A percentile compares a stretch with the other conserved stretches of the same genome.
These are phyloP conservation scores for Poa annua DNA, from an alignment of 176 grass and related monocot species.

Conservation along the genomic window DNA sequence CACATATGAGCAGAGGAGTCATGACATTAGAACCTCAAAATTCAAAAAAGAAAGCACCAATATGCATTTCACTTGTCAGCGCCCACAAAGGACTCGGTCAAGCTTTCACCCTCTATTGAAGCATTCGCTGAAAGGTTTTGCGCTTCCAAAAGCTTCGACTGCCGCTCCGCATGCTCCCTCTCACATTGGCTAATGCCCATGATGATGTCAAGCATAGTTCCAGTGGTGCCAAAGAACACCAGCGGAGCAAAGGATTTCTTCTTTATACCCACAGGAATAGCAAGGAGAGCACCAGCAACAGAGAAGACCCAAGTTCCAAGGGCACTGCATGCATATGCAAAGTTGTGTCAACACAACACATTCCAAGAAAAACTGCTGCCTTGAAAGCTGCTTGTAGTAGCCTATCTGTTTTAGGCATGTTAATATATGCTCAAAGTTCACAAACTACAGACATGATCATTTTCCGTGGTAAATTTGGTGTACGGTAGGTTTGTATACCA, in stretches of 20 bases:
- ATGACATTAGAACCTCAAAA: background rate
- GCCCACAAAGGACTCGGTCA: conserved; percentile 16
- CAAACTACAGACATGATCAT: background rate
- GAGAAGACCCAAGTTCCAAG: conserved; percentile 98
- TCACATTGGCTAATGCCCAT: conserved; percentile 93
- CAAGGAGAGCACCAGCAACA: conserved; percentile 75
- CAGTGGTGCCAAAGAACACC: conserved; percentile 90
- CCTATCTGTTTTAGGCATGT: background rate
- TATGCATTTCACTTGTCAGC: conserved; percentile 19
- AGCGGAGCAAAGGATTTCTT: conserved; percentile 85
- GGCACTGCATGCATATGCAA: conserved; percentile 63
- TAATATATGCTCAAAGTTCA: background rate
- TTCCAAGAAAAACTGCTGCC: conserved; percentile 14
- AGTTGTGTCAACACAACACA: background rate
- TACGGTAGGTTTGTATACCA: background rate
- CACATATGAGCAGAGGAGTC: background rate
- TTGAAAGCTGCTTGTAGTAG: conserved; percentile 4
- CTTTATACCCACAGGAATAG: conserved; percentile 93
- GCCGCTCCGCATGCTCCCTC: conserved; percentile 80
- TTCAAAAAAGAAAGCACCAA: background rate
- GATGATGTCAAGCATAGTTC: conserved; percentile 98
- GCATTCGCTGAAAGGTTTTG: conserved; percentile 48
- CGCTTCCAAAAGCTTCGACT: conserved; percentile 86
- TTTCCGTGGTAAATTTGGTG: conserved; percentile 7
- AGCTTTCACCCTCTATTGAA: conserved; percentile 42